Percentiles rank a stretch among this genome's conserved stretches.
Conservation (phyloP, 345 rosid species). For the Pistacia vera region DNA sequence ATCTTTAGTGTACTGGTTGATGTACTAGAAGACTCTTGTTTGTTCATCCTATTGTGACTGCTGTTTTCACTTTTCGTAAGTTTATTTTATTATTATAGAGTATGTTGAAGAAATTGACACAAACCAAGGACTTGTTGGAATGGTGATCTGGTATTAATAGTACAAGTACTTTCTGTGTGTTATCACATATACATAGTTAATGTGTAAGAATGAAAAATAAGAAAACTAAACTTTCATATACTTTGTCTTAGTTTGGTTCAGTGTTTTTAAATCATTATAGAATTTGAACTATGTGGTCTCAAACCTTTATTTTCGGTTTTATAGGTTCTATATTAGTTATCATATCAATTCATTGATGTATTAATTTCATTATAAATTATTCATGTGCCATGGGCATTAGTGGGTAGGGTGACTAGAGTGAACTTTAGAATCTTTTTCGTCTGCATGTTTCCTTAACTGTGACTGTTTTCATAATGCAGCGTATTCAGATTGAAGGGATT, state of each 20-base stretch:
- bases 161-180: neutral
- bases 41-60: neutral
- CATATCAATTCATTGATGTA: neutral
- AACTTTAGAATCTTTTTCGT: slow-evolving; percentile 6
- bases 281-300: slow-evolving; percentile 2
- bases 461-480: slow-evolving; percentile 54
- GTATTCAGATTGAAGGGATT: slow-evolving; percentile 63
- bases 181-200: neutral
- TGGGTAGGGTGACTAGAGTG: slow-evolving; percentile 6
- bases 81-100: neutral
- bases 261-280: neutral
- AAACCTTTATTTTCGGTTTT: neutral
- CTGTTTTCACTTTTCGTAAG: neutral
- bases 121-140: neutral
- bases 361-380: neutral
- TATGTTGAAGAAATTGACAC: slow-evolving; percentile 1
- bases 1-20: neutral
- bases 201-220: slow-evolving; percentile 3
- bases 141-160: neutral
- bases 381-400: neutral
- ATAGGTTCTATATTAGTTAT: neutral
- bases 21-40: neutral
- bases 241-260: neutral
- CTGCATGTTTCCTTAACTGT: slow-evolving; percentile 10
- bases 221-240: neutral